phyloP scores from a whole-genome alignment of 805 yeast species.

The Myxozyma sirexii region DNA sequence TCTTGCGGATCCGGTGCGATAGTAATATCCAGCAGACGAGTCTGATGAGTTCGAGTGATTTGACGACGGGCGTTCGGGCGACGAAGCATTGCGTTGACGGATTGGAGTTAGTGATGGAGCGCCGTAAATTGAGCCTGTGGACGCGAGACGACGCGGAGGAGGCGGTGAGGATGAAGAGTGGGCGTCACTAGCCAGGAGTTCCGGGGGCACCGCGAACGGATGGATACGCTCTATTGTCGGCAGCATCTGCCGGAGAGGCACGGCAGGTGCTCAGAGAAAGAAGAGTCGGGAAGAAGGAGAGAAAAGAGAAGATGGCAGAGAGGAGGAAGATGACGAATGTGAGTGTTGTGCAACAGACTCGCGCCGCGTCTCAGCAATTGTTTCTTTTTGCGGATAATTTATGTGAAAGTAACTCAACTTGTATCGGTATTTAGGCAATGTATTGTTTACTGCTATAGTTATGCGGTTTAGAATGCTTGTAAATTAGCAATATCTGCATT shows the following conservation, averaged over 20 bases:
- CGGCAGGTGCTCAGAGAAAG: neutral
- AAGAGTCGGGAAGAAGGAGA: neutral
- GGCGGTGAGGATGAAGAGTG: neutral
- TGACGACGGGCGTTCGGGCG: neutral
- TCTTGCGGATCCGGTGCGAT: neutral
- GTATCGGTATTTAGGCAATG: too few relatives aligned
- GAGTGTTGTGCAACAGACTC: neutral
- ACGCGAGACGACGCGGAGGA: neutral
- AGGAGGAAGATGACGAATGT: neutral
- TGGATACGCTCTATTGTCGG: slow-evolving; percentile 17
- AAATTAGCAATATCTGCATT: too few relatives aligned
- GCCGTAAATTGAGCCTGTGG: neutral
- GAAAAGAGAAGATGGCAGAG: neutral
- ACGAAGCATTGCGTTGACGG: slow-evolving; percentile 5
- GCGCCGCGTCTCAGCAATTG: neutral
- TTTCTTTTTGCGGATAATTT: too few relatives aligned
- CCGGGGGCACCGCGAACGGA: slow-evolving; percentile 14
- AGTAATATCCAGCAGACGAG: neutral
- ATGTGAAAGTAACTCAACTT: neutral
- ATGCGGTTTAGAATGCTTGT: too few relatives aligned
- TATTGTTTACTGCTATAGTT: too few relatives aligned
- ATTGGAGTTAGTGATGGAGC: neutral
- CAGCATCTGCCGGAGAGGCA: neutral
- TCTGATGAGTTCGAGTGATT: neutral
- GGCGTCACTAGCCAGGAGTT: neutral